Evolutionary conservation across 108 stramenopile genomes (phyloP).

Genomic region (Skeletonema menzelii): DNA sequence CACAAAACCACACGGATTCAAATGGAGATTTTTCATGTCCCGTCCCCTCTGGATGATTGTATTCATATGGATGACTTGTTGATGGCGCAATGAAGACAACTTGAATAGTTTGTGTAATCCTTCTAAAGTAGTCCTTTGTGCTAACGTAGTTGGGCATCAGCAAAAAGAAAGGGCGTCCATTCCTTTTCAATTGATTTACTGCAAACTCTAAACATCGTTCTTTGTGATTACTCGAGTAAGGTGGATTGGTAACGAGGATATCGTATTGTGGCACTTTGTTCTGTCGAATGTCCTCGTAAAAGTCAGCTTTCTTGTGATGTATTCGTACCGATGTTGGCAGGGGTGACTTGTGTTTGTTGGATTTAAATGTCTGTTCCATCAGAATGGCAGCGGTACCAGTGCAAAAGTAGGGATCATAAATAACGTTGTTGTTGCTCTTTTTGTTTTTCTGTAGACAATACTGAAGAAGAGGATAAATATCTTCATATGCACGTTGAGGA

Average conservation of each 20-base stretch:
- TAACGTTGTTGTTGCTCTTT: neutral
- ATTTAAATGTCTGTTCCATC: conserved; percentile 19
- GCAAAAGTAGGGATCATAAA: conserved; percentile 89
- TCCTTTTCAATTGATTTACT: conserved; percentile 26
- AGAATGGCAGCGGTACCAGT: conserved; percentile 52
- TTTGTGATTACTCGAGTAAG: conserved; percentile 89
- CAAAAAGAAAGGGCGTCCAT: conserved; percentile 68
- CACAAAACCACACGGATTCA: conserved; percentile 82
- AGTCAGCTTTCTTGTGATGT: conserved; percentile 81
- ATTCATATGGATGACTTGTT: conserved; percentile 59
- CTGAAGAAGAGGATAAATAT: conserved; percentile 21
- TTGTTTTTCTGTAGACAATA: neutral
- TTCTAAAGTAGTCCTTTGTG: conserved; percentile 65
- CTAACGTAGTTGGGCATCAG: conserved; percentile 91
- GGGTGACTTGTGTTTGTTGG: conserved; percentile 13
- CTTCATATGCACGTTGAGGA: conserved; percentile 40
- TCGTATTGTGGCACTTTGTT: conserved; percentile 64
- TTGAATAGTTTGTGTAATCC: conserved; percentile 44
- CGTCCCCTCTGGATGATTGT: conserved; percentile 85
- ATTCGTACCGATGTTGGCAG: conserved; percentile 54
- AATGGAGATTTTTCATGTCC: conserved; percentile 83
- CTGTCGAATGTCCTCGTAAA: conserved; percentile 74
- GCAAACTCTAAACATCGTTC: conserved; percentile 75
- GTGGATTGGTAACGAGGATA: conserved; percentile 90
- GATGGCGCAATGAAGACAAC: conserved; percentile 66